These are phyloP conservation scores for Telfairia occidentalis DNA, from an alignment of 331 rosid species.

Conservation along the genomic window DNA sequence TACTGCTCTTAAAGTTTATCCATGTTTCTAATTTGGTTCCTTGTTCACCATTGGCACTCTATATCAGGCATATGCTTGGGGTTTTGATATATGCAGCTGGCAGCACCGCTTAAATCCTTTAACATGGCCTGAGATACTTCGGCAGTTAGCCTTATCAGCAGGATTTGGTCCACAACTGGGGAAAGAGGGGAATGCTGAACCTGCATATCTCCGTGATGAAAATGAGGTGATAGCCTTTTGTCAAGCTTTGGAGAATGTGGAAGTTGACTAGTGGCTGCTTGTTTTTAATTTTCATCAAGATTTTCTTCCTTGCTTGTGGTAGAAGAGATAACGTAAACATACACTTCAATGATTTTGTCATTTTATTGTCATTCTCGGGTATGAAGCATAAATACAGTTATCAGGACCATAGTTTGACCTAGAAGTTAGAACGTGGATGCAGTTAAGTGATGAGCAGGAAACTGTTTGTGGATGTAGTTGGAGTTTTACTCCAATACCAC, in stretches of 20 bases:
- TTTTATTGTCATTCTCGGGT: neutral
- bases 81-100: slow-evolving; percentile 73
- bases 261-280: neutral
- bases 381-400: neutral
- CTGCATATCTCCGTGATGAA: slow-evolving; percentile 26
- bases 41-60: slow-evolving; percentile 13
- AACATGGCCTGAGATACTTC: slow-evolving; percentile 87
- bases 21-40: neutral
- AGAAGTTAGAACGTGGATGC: neutral
- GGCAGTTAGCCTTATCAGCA: slow-evolving; percentile 67
- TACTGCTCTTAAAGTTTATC: slow-evolving; percentile 15
- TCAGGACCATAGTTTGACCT: neutral
- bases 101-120: slow-evolving; percentile 50
- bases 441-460: neutral
- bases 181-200: slow-evolving; percentile 34
- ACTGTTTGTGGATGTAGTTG: neutral
- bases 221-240: slow-evolving; percentile 34
- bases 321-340: neutral
- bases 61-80: slow-evolving; percentile 65
- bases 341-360: neutral
- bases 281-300: neutral
- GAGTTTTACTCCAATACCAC: neutral
- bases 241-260: neutral
- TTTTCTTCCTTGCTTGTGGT: neutral
- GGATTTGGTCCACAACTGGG: slow-evolving; percentile 68